phyloP scores from a whole-genome alignment of 192 early-diverging fungal genomes.

The Thamnidium elegans region DNA sequence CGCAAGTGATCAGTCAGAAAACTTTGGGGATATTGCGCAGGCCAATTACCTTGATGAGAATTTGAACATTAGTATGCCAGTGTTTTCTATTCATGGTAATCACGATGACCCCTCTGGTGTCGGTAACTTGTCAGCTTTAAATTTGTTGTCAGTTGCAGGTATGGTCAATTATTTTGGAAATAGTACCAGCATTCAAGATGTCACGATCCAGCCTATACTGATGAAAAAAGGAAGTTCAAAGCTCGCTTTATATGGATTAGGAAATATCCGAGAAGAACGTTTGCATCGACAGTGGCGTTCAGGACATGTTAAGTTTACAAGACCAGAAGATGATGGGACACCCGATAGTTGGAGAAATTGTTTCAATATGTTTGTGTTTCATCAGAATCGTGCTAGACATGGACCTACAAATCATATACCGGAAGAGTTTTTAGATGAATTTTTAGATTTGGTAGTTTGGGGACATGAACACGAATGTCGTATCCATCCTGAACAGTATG shows the following conservation, averaged over 20 bases:
- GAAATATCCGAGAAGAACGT: constrained; percentile 90
- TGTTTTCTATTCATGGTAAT: constrained; percentile 97
- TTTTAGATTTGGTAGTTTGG: constrained; percentile 87
- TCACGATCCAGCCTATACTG: constrained; percentile 76
- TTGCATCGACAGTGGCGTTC: constrained; percentile 74
- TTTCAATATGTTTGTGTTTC: constrained; percentile 87
- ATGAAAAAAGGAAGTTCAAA: constrained; percentile 74
- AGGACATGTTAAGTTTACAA: constrained; percentile 68
- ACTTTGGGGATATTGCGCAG: constrained; percentile 65
- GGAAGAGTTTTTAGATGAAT: constrained; percentile 76
- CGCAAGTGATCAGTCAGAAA: constrained; percentile 69
- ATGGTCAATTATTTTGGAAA: constrained; percentile 94
- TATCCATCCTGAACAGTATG: constrained; percentile 71
- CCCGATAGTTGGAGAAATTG: constrained; percentile 60
- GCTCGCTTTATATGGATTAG: constrained; percentile 86
- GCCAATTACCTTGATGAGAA: constrained; percentile 91
- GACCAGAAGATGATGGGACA: constrained; percentile 55
- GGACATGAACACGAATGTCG: constrained; percentile 97
- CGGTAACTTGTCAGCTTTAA: constrained; percentile 79
- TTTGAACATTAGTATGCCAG: constrained; percentile 77
- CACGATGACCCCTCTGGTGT: constrained; percentile 93
- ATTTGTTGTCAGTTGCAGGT: constrained; percentile 73
- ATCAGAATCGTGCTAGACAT: constrained; percentile 89
- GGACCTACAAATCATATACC: constrained; percentile 85
- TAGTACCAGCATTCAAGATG: constrained; percentile 66